Evolutionary conservation across 495 filamentous ascomycete species (phyloP), one percentile per base, ranked within the genome.

Genomic region (Cercophora scortea): DNA sequence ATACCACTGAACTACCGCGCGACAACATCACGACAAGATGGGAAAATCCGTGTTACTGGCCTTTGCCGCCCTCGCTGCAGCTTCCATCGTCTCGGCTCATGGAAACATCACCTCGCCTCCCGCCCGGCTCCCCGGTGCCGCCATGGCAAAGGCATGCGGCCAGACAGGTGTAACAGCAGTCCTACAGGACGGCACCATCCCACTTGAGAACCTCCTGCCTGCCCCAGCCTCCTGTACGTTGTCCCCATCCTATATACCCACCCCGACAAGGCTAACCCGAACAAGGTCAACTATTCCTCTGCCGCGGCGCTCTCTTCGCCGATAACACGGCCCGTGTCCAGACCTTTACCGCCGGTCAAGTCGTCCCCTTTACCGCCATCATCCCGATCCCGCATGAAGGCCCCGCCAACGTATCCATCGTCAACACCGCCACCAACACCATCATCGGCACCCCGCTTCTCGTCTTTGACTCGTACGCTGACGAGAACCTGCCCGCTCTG

Each of bases 231-330:
- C 45, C 15, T 63, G 60, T 61, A 57, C 15, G 53, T 54, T 34
- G 25, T 19, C 8, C 17, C 13, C 42, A 44, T 9, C 10, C 42
- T 3, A 4, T 1, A 15, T 4, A 50, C 6, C 19, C 2, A 18
- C 17, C 18, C 18, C 25, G 5, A 5, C 25, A 25, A 25, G 25
- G 12, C 47, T 49, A 11, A 52, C 44, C 41, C 25, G 7, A 40
- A n/a, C 36, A 34, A 52, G 58, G 62, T 58, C 58, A 61, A 42
- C 47, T 64, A 34, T 52, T 49, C 51, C 75, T 84, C 32, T 88
- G 85, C 83, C 83, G 83, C 55, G 83, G 85, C 51, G 77, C 81
- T 63, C 74, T 86, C 60, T 84, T 79, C 66, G 79, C 61, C 48
- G 84, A 87, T 72, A 86, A 87, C 76, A 73, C 56, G 36, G 77